A percentile compares a stretch with the other conserved stretches of the same genome.
Evolutionary conservation across 148 eudicot species (phyloP).

Genomic region (Fagopyrum tataricum): DNA sequence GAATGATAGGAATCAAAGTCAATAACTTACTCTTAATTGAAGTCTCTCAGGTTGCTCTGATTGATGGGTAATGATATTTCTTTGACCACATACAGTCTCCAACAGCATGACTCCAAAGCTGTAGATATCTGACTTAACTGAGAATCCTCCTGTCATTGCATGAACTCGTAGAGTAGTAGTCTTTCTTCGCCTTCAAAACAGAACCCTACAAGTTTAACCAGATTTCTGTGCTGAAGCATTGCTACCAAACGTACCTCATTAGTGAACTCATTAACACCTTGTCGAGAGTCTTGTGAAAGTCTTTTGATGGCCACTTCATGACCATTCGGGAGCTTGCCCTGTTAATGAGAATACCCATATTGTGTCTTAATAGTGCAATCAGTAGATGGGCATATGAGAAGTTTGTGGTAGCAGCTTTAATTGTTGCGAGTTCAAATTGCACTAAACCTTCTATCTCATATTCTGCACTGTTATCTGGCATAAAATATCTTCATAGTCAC

Average conservation of each 20-base stretch:
- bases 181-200: conserved; percentile 40
- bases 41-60: not conserved
- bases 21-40: not conserved
- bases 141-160: conserved; percentile 2
- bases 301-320: conserved; percentile 45
- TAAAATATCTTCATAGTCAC: too few relatives aligned
- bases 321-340: conserved; percentile 29
- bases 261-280: conserved; percentile 47
- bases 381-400: conserved; percentile 17
- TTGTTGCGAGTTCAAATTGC: not conserved
- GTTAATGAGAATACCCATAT: conserved; percentile 22
- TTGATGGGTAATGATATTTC: not conserved
- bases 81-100: not conserved
- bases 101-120: conserved; percentile 7
- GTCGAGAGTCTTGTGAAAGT: conserved; percentile 37
- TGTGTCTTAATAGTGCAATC: not conserved
- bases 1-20: not conserved
- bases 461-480: not conserved
- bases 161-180: conserved; percentile 44
- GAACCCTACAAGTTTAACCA: conserved; percentile 48
- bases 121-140: conserved; percentile 5
- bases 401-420: conserved; percentile 23
- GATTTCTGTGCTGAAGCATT: conserved; percentile 51
- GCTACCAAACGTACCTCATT: conserved; percentile 42
- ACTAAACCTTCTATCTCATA: not conserved